A percentile compares a stretch with the other conserved stretches of the same genome.
phyloP scores from a whole-genome alignment of 495 filamentous ascomycete species.

The Aspergillus diversus region DNA sequence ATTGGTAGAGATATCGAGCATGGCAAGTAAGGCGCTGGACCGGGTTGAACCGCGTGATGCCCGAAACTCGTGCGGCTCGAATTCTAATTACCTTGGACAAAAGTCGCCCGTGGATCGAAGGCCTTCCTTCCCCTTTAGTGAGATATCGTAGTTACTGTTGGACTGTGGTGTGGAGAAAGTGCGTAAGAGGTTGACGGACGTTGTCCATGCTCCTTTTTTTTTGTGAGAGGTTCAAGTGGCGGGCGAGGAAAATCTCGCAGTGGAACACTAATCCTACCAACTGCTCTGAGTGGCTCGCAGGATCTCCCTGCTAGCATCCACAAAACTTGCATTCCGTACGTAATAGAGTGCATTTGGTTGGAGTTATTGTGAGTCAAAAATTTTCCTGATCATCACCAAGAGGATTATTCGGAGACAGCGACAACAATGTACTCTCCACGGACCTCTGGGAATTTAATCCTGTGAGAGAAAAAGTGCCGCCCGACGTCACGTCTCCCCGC shows the following conservation, averaged over 20 bases:
- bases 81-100: background rate
- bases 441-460: background rate
- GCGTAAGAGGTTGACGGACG: slow-evolving; percentile 6
- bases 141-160: background rate
- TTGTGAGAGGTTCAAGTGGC: slow-evolving; percentile 9
- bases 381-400: slow-evolving; percentile 10
- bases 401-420: background rate
- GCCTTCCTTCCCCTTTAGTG: background rate
- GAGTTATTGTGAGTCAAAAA: slow-evolving; percentile 7
- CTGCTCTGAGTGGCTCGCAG: slow-evolving; percentile 5
- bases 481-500: background rate
- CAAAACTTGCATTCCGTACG: slow-evolving; percentile 19
- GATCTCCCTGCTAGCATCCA: slow-evolving; percentile 17
- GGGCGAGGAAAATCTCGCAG: slow-evolving; percentile 20
- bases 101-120: background rate
- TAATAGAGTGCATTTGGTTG: slow-evolving; percentile 12
- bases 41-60: background rate
- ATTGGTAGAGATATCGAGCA: background rate
- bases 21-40: background rate
- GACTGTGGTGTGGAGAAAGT: background rate
- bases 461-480: background rate
- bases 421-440: slow-evolving; percentile 1
- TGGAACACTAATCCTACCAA: slow-evolving; percentile 10
- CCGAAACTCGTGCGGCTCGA: background rate
- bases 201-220: background rate